These are phyloP conservation scores for Fusarium succisae DNA, from an alignment of 2,329 filamentous ascomycete genomes.

Conservation along the genomic window DNA sequence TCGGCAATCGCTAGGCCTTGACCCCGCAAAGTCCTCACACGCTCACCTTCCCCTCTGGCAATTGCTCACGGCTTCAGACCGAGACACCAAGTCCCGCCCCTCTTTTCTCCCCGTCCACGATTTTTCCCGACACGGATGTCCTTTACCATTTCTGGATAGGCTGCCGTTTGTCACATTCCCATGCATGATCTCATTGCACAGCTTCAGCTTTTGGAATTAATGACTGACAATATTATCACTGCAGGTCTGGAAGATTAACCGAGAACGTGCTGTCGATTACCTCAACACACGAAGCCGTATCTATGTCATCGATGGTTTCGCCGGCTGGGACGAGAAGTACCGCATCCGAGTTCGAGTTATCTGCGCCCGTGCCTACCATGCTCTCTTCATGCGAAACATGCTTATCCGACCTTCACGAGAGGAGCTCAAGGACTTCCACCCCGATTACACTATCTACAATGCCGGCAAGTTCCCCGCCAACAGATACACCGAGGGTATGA, in stretches of 20 bases:
- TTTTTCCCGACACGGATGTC: constrained; percentile 36
- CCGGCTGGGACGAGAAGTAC: constrained; percentile 99
- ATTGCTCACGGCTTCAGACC: constrained; percentile 32
- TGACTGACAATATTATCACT: constrained; percentile 41
- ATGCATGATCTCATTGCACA: constrained; percentile 8
- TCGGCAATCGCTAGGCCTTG: constrained; percentile 32
- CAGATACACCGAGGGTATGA: constrained; percentile 98
- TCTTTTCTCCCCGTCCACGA: constrained; percentile 37
- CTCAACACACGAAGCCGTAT: constrained; percentile 98
- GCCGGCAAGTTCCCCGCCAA: constrained; percentile 98
- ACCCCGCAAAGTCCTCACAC: constrained; percentile 38
- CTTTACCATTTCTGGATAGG: constrained; percentile 20
- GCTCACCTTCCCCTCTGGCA: constrained; percentile 26
- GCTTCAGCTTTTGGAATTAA: background rate
- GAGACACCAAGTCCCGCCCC: constrained; percentile 26
- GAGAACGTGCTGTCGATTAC: constrained; percentile 98
- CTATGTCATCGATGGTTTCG: constrained; percentile 97
- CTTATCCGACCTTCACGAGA: constrained; percentile 91
- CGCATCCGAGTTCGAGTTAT: constrained; percentile 97
- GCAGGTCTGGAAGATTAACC: constrained; percentile 99
- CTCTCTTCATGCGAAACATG: constrained; percentile 99
- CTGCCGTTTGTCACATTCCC: constrained; percentile 1
- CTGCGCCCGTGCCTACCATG: constrained; percentile 98
- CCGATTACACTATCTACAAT: constrained; percentile 99
- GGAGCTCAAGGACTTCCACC: constrained; percentile 97